phyloP scores from a whole-genome alignment of 2,329 filamentous ascomycete genomes.

The Coniochaeta ligniaria region DNA sequence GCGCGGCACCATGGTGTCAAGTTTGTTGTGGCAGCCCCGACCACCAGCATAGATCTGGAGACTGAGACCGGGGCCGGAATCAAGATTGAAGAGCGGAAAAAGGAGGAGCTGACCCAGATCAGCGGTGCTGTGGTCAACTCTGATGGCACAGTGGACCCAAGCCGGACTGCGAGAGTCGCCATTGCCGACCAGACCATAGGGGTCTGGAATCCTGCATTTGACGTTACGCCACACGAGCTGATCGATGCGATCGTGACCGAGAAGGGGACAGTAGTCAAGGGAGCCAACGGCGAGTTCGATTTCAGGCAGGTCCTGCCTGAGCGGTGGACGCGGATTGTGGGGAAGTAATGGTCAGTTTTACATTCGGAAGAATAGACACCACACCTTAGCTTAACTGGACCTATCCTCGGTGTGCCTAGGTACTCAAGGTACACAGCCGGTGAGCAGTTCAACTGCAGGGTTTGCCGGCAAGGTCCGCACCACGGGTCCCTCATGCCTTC shows the following conservation, averaged over 20 bases:
- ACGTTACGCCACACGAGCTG: slow-evolving; percentile 80
- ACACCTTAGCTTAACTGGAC: no score
- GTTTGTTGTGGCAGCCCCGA: slow-evolving; percentile 90
- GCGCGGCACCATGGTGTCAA: slow-evolving; percentile 83
- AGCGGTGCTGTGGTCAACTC: slow-evolving; percentile 65
- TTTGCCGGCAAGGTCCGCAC: not conserved
- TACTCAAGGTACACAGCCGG: not conserved
- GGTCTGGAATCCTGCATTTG: slow-evolving; percentile 97
- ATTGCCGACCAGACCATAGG: slow-evolving; percentile 71
- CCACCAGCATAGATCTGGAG: slow-evolving; percentile 83
- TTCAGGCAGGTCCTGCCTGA: slow-evolving; percentile 50
- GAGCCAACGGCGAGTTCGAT: slow-evolving; percentile 61
- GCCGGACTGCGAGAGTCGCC: slow-evolving; percentile 62
- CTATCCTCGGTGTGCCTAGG: no score
- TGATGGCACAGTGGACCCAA: slow-evolving; percentile 57
- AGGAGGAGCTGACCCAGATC: slow-evolving; percentile 76
- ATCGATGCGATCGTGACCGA: slow-evolving; percentile 96
- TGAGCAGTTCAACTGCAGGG: not conserved
- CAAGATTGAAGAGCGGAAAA: slow-evolving; percentile 80
- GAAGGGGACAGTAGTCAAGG: slow-evolving; percentile 78
- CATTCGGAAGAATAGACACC: no score
- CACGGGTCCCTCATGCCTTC: not conserved
- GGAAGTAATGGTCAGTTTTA: slow-evolving; percentile 5
- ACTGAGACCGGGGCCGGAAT: slow-evolving; percentile 75
- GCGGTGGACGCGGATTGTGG: slow-evolving; percentile 37